These are phyloP conservation scores for Dichotomopilus funicola DNA, from an alignment of 2,329 filamentous ascomycete species.

Conservation along the genomic window DNA sequence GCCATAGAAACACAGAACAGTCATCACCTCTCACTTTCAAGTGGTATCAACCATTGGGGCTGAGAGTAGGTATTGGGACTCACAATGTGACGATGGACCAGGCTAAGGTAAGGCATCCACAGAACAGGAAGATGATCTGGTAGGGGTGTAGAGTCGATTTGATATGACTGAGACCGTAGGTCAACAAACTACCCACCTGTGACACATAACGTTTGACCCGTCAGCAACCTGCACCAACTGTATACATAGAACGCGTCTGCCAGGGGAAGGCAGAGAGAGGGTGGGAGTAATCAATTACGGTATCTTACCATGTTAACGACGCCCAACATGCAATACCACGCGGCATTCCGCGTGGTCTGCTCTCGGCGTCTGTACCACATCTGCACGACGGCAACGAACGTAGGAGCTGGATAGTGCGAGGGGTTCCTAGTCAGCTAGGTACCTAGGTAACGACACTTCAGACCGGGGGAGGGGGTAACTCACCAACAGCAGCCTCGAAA, in stretches of 20 bases:
- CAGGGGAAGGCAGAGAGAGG: too few relatives aligned
- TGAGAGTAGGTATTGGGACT: too few relatives aligned
- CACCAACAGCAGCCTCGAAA: constrained; percentile 41
- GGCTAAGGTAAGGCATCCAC: constrained; percentile 44
- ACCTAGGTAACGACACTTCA: too few relatives aligned
- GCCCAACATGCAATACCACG: constrained; percentile 52
- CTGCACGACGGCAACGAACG: constrained; percentile 46
- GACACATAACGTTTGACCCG: too few relatives aligned
- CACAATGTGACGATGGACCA: constrained; percentile 44
- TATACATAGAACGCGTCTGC: too few relatives aligned
- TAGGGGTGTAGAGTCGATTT: constrained; percentile 36
- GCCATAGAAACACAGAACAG: too few relatives aligned
- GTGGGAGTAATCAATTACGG: too few relatives aligned
- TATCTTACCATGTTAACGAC: constrained; percentile 39
- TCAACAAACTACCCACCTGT: constrained; percentile 44
- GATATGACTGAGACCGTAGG: constrained; percentile 47
- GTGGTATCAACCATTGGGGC: too few relatives aligned
- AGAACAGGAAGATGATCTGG: constrained; percentile 42
- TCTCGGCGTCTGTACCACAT: constrained; percentile 50
- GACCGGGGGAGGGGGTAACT: too few relatives aligned
- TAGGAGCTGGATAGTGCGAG: constrained; percentile 30
- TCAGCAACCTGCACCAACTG: too few relatives aligned
- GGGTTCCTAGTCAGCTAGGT: too few relatives aligned
- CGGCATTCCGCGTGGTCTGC: constrained; percentile 43
- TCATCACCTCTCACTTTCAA: too few relatives aligned